Base-by-base conservation (phyloP, 257 asterid genomes). In the Solanum sejunctum region DNA sequence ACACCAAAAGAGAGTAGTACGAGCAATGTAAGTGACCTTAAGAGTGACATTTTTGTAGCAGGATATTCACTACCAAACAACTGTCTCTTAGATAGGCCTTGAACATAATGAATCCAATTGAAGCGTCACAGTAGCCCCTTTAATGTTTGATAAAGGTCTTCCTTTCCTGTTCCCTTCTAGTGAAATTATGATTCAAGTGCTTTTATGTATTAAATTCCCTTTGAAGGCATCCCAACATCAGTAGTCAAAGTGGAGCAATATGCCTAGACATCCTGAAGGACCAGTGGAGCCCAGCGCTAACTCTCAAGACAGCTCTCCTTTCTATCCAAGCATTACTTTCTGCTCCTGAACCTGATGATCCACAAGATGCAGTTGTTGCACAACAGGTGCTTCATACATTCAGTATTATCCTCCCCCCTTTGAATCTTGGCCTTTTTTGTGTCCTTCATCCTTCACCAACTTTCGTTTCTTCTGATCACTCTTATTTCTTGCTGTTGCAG, bases 211-310 rank as follows among this genome's bases (percentile, higher is more conserved):
- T 84, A 7, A 58, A 86, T 83, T 80, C 86, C 84, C 52, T 18
- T 86, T 87, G 89, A 92, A 96, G 99, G 99, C 98, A 96, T 89
- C 99, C 99, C 13, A 96, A 96, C 85, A 93, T 96, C 80, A 96
- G 99, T 93, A 96, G 99, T 88, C 99, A 96, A 91, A 96, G 97
- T 88, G 99, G 99, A 83, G 99, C 99, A 80, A 96, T 96, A 91
- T 96, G 99, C 92, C 89, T 96, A 81, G 99, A 96, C 87, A 95
- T 96, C 90, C 94, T 96, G 88, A 96, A 95, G 90, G 98, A 93
- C 87, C 98, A 96, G 77, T 96, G 99, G 99, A 96, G 99, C 91
- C 99, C 99, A 4, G 99, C 99, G 0, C 91, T 96, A 64, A 96
- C 98, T 80, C 85, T 96, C 88, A 96, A 96, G 90, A 96, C 99